Percentiles rank a stretch among this genome's conserved stretches.
Evolutionary conservation across 1,139 yeast genomes (phyloP).

Genomic region (Ogataea hybrid): DNA sequence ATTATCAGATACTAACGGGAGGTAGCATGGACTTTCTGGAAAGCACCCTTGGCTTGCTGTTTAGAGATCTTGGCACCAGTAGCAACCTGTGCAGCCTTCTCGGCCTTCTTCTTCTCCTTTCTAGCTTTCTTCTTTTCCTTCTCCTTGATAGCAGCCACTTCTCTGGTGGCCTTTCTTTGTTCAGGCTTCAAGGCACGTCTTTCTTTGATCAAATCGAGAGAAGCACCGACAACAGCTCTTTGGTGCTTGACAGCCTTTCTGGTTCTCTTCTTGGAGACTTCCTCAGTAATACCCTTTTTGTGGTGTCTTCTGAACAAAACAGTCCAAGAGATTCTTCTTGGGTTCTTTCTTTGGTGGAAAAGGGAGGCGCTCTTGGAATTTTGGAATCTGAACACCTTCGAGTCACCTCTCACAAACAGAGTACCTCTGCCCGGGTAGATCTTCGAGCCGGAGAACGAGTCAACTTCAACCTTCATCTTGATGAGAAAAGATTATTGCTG

Average conservation of each 20-base stretch:
- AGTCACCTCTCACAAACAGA: constrained; percentile 99
- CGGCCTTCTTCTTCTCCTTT: constrained; percentile 94
- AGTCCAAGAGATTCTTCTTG: constrained; percentile 99
- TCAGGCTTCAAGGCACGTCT: constrained; percentile 96
- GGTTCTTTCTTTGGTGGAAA: constrained; percentile 99
- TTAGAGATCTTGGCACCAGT: constrained; percentile 68
- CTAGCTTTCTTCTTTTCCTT: constrained; percentile 95
- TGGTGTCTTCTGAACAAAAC: constrained; percentile 99
- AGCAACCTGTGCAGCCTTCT: constrained; percentile 83
- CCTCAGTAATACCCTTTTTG: constrained; percentile 99
- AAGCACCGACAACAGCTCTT: constrained; percentile 99
- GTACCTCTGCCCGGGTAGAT: constrained; percentile 99
- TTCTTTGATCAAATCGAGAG: constrained; percentile 96
- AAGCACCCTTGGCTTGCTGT: constrained; percentile 90
- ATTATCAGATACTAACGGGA: constrained; percentile 65
- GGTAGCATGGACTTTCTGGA: constrained; percentile 95
- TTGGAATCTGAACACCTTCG: constrained; percentile 99
- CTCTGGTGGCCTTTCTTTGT: constrained; percentile 98
- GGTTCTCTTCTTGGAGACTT: constrained; percentile 93
- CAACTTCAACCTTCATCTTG: constrained; percentile 98
- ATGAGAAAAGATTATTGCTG: constrained; percentile 12
- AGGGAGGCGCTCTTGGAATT: constrained; percentile 97
- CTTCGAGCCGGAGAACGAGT: constrained; percentile 98
- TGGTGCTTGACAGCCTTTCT: constrained; percentile 98
- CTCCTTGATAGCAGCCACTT: constrained; percentile 83